A percentile compares a stretch with the other conserved stretches of the same genome.
phyloP scores from a whole-genome alignment of 345 rosid species.

The Lepidium didymum region DNA sequence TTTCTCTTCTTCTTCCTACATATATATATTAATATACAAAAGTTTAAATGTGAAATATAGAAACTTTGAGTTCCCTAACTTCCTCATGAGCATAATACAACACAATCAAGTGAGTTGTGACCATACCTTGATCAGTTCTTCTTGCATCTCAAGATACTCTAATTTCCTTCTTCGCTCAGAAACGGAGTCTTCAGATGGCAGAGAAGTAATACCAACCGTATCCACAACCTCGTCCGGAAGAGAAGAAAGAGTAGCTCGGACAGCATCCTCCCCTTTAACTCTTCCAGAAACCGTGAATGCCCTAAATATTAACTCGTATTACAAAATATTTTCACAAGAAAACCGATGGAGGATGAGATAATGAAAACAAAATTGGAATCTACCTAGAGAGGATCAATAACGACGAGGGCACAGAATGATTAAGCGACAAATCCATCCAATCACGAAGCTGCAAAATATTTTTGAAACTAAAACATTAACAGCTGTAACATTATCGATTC shows the following conservation, averaged over 20 bases:
- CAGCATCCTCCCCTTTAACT: constrained; percentile 80
- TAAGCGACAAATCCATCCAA: constrained; percentile 86
- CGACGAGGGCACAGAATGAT: constrained; percentile 85
- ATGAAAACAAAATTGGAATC: background rate
- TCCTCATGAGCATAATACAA: constrained; percentile 9
- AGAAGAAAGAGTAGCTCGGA: constrained; percentile 86
- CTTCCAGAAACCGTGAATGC: constrained; percentile 81
- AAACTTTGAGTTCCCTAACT: background rate
- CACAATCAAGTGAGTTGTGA: background rate
- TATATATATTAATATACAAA: constrained; percentile 14
- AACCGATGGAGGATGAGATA: background rate
- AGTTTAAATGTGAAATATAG: background rate
- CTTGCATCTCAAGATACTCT: constrained; percentile 93
- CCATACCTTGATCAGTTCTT: constrained; percentile 79
- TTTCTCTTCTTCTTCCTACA: constrained; percentile 88
- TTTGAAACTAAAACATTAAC: constrained; percentile 2
- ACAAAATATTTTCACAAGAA: background rate
- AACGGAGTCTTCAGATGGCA: constrained; percentile 89
- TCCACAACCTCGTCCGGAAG: constrained; percentile 96
- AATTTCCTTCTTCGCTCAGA: constrained; percentile 87
- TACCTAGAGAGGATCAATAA: constrained; percentile 76
- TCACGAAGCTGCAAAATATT: constrained; percentile 62
- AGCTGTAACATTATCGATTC: background rate
- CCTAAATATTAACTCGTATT: constrained; percentile 36
- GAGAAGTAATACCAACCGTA: constrained; percentile 77